Evolutionary conservation across 2,329 filamentous ascomycete genomes (phyloP), one percentile per base, ranked within the genome.

Genomic region (Dryadomyces sulphureus): DNA sequence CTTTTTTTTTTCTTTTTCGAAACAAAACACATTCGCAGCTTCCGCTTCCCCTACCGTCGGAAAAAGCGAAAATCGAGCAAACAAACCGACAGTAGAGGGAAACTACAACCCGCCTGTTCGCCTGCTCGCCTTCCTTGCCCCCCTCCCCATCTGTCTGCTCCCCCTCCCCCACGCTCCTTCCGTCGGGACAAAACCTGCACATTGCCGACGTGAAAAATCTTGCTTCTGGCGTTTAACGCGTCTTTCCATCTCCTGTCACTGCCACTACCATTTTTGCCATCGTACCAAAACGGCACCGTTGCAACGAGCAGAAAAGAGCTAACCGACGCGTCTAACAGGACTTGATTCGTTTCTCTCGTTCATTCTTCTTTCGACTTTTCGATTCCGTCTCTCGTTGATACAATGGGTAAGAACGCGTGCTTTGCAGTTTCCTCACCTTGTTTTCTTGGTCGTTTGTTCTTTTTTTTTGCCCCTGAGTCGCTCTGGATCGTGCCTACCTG

Each of bases 401-500:
- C 57, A 62, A 69, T 69, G 66, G 65, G 66, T 69, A 69, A 69
- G 66, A 61, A 59, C 58, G 20, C 11, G 9, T 38, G 36, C 20
- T 55, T 54, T 57, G 54, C 55, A 56, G 53, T 47, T 50, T 39
- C 56, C 49, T 45, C 46, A 47, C 16, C 34, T 19, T 27, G 16
- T 24, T 17, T 55, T 19, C 21, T 7, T 24, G 16, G n/a, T n/a
- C 20, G 8, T 20, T 20, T 11, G 19, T 24, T 8, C 14, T 7
- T 14, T 8, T 8, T 5, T 22, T 16, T 5, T 7, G 2, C 40
- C 20, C 38, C 21, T 11, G 41, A 38, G 12, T 34, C 40, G 35
- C 45, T 45, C 49, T 50, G 47, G 49, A 52, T 34, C 45, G 24
- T 19, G 7, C 2, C 21, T 22, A 9, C 38, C 21, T 38, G 42